Evolutionary conservation across 1,284 basidiomycete genomes (phyloP), one percentile per base, ranked within the genome.

Genomic region (Fomes fomentarius): DNA sequence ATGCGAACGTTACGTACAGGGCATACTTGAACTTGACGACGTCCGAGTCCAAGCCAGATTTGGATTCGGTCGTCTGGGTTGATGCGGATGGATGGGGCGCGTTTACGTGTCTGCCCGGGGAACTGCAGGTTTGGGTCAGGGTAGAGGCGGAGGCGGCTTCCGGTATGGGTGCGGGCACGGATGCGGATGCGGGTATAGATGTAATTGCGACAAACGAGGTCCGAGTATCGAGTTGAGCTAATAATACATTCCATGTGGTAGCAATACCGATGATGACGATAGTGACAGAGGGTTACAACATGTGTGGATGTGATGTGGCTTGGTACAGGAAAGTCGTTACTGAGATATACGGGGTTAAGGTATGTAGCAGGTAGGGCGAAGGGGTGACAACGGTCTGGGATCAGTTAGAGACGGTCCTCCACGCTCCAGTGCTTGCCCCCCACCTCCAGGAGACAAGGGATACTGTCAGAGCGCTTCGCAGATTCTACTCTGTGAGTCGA

Each of bases 51-150:
- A 33, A n/a, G 41, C 28, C 5, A n/a, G 37, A 33, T 26, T 21
- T 24, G 67, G 67, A 31, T 70, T 83, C 12, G 57, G 69, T 26
- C 7, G 51, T 61, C 17, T 19, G 19, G 21, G 76, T 81, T 44
- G 74, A 81, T 56, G 46, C 56, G 6, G 69, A 77, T 17, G 88
- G 87, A 11, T 84, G 80, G 82, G 87, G 82, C 0, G 61, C 61
- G 14, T 89, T 89, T 65, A 75, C 78, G 43, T 86, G 84, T 63
- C 74, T 74, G 11, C 69, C 74, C 3, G 78, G 77, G 33, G 67
- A 69, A 26, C 74, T 87, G 6, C 76, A 85, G 61, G 79, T 89
- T 6, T 89, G 87, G 87, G 69, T 82, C 2, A 54, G 37, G 46
- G 49, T 22, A 2, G 58, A 48, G 4, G 21, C 21, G 21, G 21